These are phyloP conservation scores for Theileria sp. DNA, from an alignment of 169 alveolate genomes.

Conservation along the genomic window DNA sequence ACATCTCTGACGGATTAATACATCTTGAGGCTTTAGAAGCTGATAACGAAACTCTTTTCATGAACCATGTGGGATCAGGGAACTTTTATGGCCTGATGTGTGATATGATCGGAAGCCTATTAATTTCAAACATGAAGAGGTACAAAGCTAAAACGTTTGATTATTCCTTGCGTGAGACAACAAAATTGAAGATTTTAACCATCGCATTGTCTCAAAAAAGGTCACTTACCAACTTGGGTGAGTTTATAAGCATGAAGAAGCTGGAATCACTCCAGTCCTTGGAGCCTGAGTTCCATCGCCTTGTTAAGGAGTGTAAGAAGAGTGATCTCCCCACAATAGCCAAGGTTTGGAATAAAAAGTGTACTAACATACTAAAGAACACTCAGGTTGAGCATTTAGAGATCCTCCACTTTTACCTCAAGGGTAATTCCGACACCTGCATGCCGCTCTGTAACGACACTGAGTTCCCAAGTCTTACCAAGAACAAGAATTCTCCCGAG, in stretches of 20 bases:
- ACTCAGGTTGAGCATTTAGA: constrained; percentile 62
- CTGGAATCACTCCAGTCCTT: constrained; percentile 65
- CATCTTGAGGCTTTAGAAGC: background rate
- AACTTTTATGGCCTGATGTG: constrained; percentile 51
- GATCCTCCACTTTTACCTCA: constrained; percentile 53
- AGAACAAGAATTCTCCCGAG: constrained; percentile 17
- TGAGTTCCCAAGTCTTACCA: constrained; percentile 51
- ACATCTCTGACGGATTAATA: constrained; percentile 12
- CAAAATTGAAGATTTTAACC: constrained; percentile 32
- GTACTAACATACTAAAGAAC: constrained; percentile 36
- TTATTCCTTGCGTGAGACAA: constrained; percentile 51
- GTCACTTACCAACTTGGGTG: constrained; percentile 42
- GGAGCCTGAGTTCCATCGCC: constrained; percentile 64
- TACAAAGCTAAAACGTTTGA: constrained; percentile 29
- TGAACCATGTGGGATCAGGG: constrained; percentile 15
- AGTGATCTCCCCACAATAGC: constrained; percentile 30
- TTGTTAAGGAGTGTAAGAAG: constrained; percentile 45
- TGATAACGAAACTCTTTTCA: constrained; percentile 11
- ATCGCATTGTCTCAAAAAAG: constrained; percentile 35
- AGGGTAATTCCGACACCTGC: constrained; percentile 32
- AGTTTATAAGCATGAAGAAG: constrained; percentile 60
- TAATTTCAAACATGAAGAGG: constrained; percentile 37
- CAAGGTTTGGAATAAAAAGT: constrained; percentile 47
- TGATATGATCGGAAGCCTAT: constrained; percentile 28
- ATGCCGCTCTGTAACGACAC: constrained; percentile 51